Conservation (phyloP, 2,329 filamentous ascomycete species). For the Dactylellina sp. region DNA sequence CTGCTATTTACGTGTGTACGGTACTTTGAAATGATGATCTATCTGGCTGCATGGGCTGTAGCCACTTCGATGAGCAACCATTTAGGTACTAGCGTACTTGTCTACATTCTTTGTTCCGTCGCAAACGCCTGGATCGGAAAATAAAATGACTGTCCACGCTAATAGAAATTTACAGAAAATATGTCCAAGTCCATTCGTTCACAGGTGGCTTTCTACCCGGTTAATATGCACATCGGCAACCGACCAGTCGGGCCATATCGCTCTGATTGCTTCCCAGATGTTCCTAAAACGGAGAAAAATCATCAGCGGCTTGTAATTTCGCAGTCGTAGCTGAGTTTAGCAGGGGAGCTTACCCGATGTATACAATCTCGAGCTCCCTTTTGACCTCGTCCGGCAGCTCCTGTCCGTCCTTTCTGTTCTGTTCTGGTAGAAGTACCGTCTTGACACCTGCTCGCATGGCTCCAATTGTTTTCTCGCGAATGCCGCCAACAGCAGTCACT, state of each 20-base stretch:
- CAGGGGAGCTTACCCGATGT: constrained; percentile 77
- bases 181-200: constrained; percentile 3
- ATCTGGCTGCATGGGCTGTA: no score
- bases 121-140: background rate
- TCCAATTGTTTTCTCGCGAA: constrained; percentile 98
- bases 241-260: constrained; percentile 95
- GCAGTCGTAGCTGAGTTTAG: constrained; percentile 18
- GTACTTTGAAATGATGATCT: background rate
- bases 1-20: background rate
- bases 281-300: constrained; percentile 69
- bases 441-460: constrained; percentile 93
- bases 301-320: constrained; percentile 43
- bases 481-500: constrained; percentile 90
- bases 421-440: constrained; percentile 86
- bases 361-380: constrained; percentile 85
- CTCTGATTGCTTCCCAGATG: constrained; percentile 91
- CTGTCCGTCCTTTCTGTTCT: constrained; percentile 91
- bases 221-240: constrained; percentile 74
- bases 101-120: background rate
- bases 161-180: background rate
- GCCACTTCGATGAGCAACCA: no score
- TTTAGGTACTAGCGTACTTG: background rate
- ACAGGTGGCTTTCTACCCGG: constrained; percentile 74
- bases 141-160: background rate
- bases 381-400: constrained; percentile 92